Evolutionary conservation across 2,329 filamentous ascomycete genomes (phyloP).

Genomic region (Verruconis gallopava): DNA sequence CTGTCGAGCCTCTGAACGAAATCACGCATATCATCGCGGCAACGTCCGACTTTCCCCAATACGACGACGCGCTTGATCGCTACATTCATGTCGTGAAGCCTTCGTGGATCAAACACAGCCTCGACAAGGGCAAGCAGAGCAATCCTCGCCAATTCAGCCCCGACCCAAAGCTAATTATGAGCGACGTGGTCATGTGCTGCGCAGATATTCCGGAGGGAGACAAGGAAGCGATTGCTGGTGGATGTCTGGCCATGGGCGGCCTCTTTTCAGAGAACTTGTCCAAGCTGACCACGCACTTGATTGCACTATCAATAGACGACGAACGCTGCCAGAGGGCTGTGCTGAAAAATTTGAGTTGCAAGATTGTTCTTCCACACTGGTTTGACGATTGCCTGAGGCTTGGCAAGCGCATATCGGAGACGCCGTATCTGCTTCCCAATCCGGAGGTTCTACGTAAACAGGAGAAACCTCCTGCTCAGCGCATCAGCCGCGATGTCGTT

Average conservation of each 20-base stretch:
- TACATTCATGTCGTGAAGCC: conserved; percentile 78
- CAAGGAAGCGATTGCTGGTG: conserved; percentile 83
- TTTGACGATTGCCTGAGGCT: conserved; percentile 95
- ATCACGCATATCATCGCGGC: conserved; percentile 57
- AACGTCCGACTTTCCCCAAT: conserved; percentile 86
- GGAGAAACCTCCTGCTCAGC: conserved; percentile 13
- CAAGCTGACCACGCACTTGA: conserved; percentile 74
- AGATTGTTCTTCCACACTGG: conserved; percentile 90
- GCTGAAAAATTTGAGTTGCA: conserved; percentile 55
- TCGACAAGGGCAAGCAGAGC: conserved; percentile 54
- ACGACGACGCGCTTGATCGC: conserved; percentile 56
- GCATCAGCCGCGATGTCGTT: conserved; percentile 37
- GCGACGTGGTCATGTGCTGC: conserved; percentile 68
- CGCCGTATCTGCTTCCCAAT: conserved; percentile 60
- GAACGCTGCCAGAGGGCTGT: conserved; percentile 53
- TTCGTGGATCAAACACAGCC: conserved; percentile 62
- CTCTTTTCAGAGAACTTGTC: conserved; percentile 60
- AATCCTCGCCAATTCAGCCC: conserved; percentile 79
- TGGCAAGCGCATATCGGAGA: conserved; percentile 79
- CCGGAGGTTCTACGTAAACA: conserved; percentile 20
- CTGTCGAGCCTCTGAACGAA: conserved; percentile 19
- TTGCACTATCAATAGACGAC: conserved; percentile 64
- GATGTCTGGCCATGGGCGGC: conserved; percentile 79
- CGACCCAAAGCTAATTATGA: conserved; percentile 82
- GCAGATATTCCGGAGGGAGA: conserved; percentile 75